A percentile compares a stretch with the other conserved stretches of the same genome.
Evolutionary conservation across 768 basidiomycete genomes (phyloP).

Genomic region (Rossbeevera mucosa): DNA sequence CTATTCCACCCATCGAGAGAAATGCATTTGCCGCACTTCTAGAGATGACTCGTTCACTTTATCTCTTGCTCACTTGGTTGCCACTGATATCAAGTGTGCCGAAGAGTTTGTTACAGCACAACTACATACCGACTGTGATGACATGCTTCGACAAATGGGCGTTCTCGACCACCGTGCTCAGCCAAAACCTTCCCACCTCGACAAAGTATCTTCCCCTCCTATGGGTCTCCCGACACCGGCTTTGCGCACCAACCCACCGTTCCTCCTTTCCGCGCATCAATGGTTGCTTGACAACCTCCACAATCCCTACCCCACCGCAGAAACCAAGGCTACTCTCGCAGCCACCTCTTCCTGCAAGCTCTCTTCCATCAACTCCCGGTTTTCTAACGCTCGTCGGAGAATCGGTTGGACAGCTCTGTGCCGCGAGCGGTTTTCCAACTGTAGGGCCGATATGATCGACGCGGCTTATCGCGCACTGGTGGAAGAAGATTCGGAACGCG

Average conservation of each 20-base stretch:
- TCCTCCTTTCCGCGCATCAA: slow-evolving; percentile 22
- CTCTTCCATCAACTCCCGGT: slow-evolving; percentile 43
- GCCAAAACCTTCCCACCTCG: background rate
- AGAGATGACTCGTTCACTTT: no score
- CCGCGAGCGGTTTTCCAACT: slow-evolving; percentile 23
- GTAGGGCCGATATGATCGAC: slow-evolving; percentile 24
- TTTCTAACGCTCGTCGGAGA: slow-evolving; percentile 41
- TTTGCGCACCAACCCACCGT: background rate
- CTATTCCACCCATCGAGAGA: background rate
- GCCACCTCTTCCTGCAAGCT: slow-evolving; percentile 20
- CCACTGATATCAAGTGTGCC: background rate
- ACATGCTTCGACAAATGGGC: slow-evolving; percentile 3
- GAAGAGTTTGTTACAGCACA: background rate
- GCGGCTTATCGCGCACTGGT: slow-evolving; percentile 29
- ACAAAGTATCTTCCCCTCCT: background rate
- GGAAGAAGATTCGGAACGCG: slow-evolving; percentile 12
- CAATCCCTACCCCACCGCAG: slow-evolving; percentile 46
- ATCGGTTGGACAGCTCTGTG: slow-evolving; percentile 51
- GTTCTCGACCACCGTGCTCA: background rate
- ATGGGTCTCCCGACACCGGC: background rate
- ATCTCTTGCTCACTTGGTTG: background rate
- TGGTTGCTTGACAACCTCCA: slow-evolving; percentile 47
- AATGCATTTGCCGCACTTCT: background rate
- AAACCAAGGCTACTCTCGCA: slow-evolving; percentile 22
- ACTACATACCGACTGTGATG: slow-evolving; percentile 3